These are phyloP conservation scores for Talaromyces sp. DNA, from an alignment of 2,329 filamentous ascomycete genomes.

Conservation along the genomic window DNA sequence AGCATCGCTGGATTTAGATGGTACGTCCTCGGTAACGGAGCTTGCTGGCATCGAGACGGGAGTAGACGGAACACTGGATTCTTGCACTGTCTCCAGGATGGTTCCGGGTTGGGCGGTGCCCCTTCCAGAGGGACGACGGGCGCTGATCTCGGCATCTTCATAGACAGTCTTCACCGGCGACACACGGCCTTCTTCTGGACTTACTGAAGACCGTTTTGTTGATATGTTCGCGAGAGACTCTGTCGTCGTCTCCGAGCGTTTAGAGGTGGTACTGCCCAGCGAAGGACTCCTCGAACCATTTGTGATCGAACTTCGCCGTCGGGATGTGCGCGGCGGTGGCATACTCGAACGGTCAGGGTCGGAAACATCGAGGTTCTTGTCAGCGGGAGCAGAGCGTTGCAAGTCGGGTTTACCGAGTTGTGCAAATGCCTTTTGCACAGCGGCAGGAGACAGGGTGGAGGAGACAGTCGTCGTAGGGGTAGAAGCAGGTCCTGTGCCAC, in stretches of 20 bases:
- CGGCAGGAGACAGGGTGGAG: constrained; percentile 55
- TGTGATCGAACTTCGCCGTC: constrained; percentile 20
- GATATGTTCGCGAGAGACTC: constrained; percentile 37
- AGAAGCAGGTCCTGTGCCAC: constrained; percentile 39
- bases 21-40: constrained; percentile 41
- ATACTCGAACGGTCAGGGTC: constrained; percentile 62
- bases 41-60: constrained; percentile 50
- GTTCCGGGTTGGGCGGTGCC: constrained; percentile 60
- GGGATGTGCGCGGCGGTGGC: constrained; percentile 29
- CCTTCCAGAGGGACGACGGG: constrained; percentile 59
- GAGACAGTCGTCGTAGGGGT: constrained; percentile 34
- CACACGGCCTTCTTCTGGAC: constrained; percentile 27
- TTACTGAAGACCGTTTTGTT: constrained; percentile 31
- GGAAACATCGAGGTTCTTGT: constrained; percentile 61
- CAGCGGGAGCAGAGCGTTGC: constrained; percentile 56
- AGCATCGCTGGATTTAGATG: constrained; percentile 39
- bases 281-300: constrained; percentile 17
- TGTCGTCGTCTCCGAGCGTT: constrained; percentile 28
- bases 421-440: constrained; percentile 67
- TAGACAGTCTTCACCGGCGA: constrained; percentile 42
- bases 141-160: constrained; percentile 41
- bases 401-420: constrained; percentile 67
- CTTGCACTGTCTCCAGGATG: constrained; percentile 84
- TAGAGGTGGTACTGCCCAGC: background rate
- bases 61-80: constrained; percentile 75